Percentiles rank a stretch among this genome's conserved stretches.
phyloP scores from a whole-genome alignment of 495 filamentous ascomycete genomes.

The Copromyces sp. region DNA sequence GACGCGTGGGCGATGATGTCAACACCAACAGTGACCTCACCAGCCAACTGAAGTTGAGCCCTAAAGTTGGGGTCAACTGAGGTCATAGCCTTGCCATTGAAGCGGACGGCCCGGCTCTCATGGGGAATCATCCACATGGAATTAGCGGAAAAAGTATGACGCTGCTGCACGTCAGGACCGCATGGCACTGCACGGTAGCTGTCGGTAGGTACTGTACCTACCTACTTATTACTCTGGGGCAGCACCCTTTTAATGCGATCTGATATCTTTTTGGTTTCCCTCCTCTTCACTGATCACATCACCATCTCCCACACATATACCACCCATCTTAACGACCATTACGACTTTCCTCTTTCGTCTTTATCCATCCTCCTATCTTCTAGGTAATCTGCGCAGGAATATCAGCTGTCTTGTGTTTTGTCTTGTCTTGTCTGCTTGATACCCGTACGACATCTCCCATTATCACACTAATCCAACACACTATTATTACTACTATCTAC shows the following conservation, averaged over 20 bases:
- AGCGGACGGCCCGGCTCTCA: background rate
- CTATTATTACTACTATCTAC: background rate
- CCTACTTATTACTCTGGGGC: background rate
- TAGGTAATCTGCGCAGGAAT: background rate
- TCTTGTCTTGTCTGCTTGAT: background rate
- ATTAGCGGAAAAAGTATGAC: too few species aligned
- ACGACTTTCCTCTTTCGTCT: background rate
- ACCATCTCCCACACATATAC: background rate
- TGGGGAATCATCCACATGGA: too few species aligned
- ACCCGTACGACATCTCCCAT: background rate
- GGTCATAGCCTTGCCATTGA: background rate
- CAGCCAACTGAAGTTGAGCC: background rate
- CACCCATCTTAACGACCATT: background rate
- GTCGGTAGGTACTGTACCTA: background rate
- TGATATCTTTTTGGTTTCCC: background rate
- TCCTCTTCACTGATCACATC: background rate
- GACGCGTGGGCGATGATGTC: background rate
- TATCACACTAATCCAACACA: background rate
- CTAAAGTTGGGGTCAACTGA: background rate
- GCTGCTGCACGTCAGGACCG: conserved; percentile 2
- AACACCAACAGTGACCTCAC: background rate
- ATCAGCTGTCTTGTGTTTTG: background rate
- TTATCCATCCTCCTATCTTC: background rate
- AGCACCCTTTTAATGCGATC: background rate
- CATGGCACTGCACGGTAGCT: background rate